Evolutionary conservation across 352 stramenopile species (phyloP).

Genomic region (Phytophthora cryptogea): DNA sequence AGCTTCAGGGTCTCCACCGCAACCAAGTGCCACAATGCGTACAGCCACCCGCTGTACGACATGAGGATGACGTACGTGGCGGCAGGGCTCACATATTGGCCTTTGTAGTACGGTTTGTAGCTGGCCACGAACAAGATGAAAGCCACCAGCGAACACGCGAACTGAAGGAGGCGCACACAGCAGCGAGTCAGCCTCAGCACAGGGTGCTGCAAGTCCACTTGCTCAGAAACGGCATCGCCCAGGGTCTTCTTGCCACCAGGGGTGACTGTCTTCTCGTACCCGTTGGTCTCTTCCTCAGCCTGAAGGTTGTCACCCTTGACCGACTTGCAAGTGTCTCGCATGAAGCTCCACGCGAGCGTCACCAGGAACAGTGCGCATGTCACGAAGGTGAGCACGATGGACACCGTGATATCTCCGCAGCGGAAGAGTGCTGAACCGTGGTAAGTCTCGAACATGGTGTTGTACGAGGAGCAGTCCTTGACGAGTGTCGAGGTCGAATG

Average conservation of each 20-base stretch:
- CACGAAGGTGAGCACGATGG: slow-evolving; percentile 37
- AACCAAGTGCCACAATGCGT: slow-evolving; percentile 42
- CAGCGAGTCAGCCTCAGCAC: slow-evolving; percentile 24
- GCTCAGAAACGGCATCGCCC: no score
- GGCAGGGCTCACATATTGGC: slow-evolving; percentile 38
- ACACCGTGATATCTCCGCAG: slow-evolving; percentile 29
- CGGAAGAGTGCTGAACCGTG: slow-evolving; percentile 32
- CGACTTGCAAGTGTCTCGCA: slow-evolving; percentile 9
- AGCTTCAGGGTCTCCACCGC: slow-evolving; percentile 40
- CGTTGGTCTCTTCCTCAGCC: slow-evolving; percentile 1
- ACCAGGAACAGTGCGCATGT: slow-evolving; percentile 29
- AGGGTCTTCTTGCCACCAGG: slow-evolving; percentile 7
- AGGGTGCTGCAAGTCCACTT: slow-evolving; percentile 21
- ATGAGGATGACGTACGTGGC: slow-evolving; percentile 39
- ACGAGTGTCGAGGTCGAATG: slow-evolving; percentile 21
- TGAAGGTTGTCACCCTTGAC: slow-evolving; percentile 2
- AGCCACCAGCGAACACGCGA: slow-evolving; percentile 25
- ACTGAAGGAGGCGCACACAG: slow-evolving; percentile 29
- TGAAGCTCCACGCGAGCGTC: slow-evolving; percentile 24
- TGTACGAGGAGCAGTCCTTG: slow-evolving; percentile 11
- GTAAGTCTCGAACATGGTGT: slow-evolving; percentile 31
- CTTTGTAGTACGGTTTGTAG: slow-evolving; percentile 44
- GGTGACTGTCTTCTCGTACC: not conserved
- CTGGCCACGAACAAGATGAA: slow-evolving; percentile 26
- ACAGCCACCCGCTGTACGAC: slow-evolving; percentile 36